These are phyloP conservation scores for Sphaerulina musiva DNA, from an alignment of 2,329 filamentous ascomycete genomes.

Conservation along the genomic window DNA sequence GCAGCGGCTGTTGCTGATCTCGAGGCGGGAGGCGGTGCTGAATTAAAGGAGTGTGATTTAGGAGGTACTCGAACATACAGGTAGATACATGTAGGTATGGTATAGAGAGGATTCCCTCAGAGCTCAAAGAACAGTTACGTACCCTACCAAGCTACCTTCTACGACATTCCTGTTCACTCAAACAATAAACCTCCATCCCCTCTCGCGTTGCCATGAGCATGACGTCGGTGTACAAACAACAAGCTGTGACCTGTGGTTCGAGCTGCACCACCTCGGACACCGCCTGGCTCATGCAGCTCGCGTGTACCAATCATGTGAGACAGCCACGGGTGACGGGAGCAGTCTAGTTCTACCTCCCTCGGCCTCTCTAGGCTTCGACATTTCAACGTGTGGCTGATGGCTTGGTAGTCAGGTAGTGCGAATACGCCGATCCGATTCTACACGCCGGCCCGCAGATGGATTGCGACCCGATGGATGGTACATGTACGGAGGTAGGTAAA, in stretches of 20 bases:
- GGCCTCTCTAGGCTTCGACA: background rate
- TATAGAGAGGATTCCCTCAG: background rate
- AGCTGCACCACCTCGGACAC: background rate
- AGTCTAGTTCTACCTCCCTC: background rate
- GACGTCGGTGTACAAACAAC: background rate
- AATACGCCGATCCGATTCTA: too few relatives aligned
- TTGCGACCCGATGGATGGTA: too few relatives aligned
- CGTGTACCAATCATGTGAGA: background rate
- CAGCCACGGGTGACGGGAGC: background rate
- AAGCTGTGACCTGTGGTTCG: background rate
- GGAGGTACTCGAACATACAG: background rate
- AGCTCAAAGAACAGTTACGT: background rate
- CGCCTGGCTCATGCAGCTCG: background rate
- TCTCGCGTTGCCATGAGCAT: background rate
- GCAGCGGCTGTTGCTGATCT: background rate
- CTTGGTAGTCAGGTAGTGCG: too few relatives aligned
- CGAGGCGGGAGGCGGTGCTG: background rate
- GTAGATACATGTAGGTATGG: background rate
- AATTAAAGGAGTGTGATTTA: background rate
- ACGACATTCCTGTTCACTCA: background rate
- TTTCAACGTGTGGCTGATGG: background rate
- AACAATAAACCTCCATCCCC: background rate
- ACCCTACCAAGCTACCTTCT: too few relatives aligned
- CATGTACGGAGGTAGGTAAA: too few relatives aligned
- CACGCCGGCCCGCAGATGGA: too few relatives aligned